Evolutionary conservation across 1,284 basidiomycete species (phyloP), one percentile per base, ranked within the genome.

Genomic region (Cryptococcus neoformans): DNA sequence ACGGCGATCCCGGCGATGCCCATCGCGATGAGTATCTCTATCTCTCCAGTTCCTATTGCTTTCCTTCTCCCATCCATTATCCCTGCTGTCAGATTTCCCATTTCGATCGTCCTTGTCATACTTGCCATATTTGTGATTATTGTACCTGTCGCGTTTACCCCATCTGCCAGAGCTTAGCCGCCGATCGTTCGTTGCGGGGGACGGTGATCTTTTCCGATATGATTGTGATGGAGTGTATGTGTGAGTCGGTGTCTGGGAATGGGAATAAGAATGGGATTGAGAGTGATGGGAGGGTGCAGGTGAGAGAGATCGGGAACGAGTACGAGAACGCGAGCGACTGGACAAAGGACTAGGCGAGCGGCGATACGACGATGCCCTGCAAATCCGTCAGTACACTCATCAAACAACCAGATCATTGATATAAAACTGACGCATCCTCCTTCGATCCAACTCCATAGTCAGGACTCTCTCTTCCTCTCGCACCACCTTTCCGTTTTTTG

Each of bases 371-470:
- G 42, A 44, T 44, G 42, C 3, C n/a, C 42, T 44, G 21, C n/a
- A 44, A 28, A n/a, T 44, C 42, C 9, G 14, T 44, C 14, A 44
- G 42, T 6, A 28, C 28, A 28, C 28, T 28, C 14, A 17, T 44
- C 8, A 21, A n/a, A 11, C n/a, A n/a, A 21, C 28, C 28, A 44
- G 11, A 44, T n/a, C 8, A 44, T 4, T 2, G 42, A 44, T 10
- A 11, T 16, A 44, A 0, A 21, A 44, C 42, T 44, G 3, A 44
- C 42, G 10, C 35, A 14, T 54, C 58, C 36, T 48, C 38, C 11
- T 28, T 34, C 44, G 48, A n/a, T 57, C 63, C 66, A 10, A 62
- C 54, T 9, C 62, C 65, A 57, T 70, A 70, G 41, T 67, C 68
- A 2, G 68, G 68, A 60, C 68, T 69, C 1, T 51, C 59, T 41